Percentiles rank a stretch among this genome's conserved stretches.
Conservation (phyloP, 75 land plant species). For the Sequoiadendron giganteum region DNA sequence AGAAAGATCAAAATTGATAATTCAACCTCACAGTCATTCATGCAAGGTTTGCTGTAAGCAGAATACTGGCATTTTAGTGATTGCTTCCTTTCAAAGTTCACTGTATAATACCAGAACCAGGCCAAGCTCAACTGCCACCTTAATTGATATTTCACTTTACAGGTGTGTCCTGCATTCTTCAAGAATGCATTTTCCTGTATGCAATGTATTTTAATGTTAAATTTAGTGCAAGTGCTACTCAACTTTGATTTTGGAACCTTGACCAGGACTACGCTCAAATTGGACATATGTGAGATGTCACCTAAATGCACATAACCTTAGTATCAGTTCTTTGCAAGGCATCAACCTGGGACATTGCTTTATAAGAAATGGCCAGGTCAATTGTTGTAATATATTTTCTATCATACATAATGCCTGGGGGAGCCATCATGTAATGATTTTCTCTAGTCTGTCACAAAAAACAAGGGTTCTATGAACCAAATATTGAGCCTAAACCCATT, state of each 20-base stretch:
- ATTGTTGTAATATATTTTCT: slow-evolving; percentile 2
- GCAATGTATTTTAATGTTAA: neutral
- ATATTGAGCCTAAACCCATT: neutral
- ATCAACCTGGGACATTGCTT: neutral
- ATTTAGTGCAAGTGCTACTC: neutral
- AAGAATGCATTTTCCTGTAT: neutral
- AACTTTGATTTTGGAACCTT: neutral
- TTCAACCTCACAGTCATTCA: neutral
- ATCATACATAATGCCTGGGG: neutral
- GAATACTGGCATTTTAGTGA: neutral
- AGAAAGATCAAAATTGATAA: neutral
- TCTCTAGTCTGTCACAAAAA: neutral
- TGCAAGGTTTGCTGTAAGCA: neutral
- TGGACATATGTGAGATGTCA: neutral
- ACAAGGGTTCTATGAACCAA: neutral
- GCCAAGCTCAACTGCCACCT: neutral
- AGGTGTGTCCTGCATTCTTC: neutral
- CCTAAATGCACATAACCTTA: neutral
- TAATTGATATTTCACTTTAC: neutral
- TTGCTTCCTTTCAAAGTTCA: neutral
- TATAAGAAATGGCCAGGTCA: neutral
- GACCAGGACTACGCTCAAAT: neutral
- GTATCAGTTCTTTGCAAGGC: neutral
- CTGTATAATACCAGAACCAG: neutral
- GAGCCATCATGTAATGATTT: neutral